Percentiles rank a stretch among this genome's conserved stretches.
Evolutionary conservation across 1,139 yeast species (phyloP).

Genomic region (Lodderomyces parapsilosis): DNA sequence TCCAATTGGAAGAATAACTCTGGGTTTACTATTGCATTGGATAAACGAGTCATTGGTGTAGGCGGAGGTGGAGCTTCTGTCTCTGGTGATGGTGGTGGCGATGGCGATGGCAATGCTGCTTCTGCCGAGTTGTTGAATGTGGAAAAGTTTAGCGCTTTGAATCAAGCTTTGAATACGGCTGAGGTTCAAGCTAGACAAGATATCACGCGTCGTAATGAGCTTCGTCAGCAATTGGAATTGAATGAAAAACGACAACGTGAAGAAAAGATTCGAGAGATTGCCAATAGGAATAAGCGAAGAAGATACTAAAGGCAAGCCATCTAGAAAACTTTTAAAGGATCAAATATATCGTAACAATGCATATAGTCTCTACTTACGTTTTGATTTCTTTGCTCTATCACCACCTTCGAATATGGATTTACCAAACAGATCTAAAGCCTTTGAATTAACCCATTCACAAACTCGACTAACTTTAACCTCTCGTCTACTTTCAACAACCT

Average conservation of each 20-base stretch:
- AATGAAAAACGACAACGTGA: conserved; percentile 50
- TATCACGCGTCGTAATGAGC: conserved; percentile 56
- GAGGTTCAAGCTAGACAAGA: conserved; percentile 74
- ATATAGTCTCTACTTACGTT: conserved; percentile 13
- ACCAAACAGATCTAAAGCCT: conserved; percentile 52
- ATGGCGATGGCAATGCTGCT: not conserved
- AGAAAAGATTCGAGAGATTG: conserved; percentile 57
- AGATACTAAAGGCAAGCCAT: conserved; percentile 5
- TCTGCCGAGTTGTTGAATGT: conserved; percentile 43
- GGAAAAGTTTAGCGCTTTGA: conserved; percentile 57
- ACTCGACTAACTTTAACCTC: conserved; percentile 47
- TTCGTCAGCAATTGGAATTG: conserved; percentile 46
- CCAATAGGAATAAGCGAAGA: conserved; percentile 39
- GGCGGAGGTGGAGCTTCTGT: not conserved
- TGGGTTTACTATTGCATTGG: conserved; percentile 83
- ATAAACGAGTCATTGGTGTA: conserved; percentile 61
- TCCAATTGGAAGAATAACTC: conserved; percentile 96
- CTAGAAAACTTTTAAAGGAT: too few species aligned
- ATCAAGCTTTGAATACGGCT: conserved; percentile 74
- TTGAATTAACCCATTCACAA: conserved; percentile 60
- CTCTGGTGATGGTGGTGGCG: not conserved
- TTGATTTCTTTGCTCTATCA: conserved; percentile 28
- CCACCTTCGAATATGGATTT: conserved; percentile 61
- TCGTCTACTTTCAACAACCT: conserved; percentile 29
- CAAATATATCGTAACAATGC: too few species aligned